Conservation (phyloP, 2,329 filamentous ascomycete genomes). For the Cercospora sp. region DNA sequence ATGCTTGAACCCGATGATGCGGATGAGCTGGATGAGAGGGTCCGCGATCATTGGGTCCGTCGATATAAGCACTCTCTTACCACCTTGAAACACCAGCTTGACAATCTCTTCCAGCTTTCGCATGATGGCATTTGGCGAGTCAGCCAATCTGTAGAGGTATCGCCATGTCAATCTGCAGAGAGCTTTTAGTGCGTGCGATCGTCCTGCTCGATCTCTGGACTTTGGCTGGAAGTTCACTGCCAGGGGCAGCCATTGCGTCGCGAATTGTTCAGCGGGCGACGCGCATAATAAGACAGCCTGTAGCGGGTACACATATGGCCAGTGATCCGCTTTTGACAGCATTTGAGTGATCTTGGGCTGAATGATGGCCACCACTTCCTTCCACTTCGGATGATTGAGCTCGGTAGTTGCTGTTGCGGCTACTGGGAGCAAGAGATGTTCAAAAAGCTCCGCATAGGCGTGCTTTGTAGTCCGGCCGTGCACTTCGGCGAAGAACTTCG, state of each 20-base stretch:
- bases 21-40: conserved; percentile 87
- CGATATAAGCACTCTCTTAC: conserved; percentile 77
- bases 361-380: conserved; percentile 75
- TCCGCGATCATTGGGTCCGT: conserved; percentile 83
- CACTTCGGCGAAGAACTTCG: conserved; percentile 76
- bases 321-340: conserved; percentile 88
- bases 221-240: conserved; percentile 75
- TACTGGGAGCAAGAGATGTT: conserved; percentile 81
- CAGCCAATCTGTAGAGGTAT: conserved; percentile 78
- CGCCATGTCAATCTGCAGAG: conserved; percentile 91
- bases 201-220: conserved; percentile 77
- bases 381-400: conserved; percentile 80
- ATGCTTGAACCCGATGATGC: conserved; percentile 90
- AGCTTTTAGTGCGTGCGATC: conserved; percentile 80
- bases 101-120: conserved; percentile 89
- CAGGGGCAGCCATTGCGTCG: conserved; percentile 81
- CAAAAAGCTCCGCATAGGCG: conserved; percentile 89
- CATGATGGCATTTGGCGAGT: conserved; percentile 65
- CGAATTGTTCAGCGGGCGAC: conserved; percentile 80
- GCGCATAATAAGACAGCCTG: conserved; percentile 85
- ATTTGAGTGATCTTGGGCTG: conserved; percentile 78
- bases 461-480: conserved; percentile 90
- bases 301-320: conserved; percentile 83
- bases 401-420: conserved; percentile 74
- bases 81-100: conserved; percentile 75